Base-by-base conservation (phyloP, 192 early-diverging fungal species). In the Podila horticola region DNA sequence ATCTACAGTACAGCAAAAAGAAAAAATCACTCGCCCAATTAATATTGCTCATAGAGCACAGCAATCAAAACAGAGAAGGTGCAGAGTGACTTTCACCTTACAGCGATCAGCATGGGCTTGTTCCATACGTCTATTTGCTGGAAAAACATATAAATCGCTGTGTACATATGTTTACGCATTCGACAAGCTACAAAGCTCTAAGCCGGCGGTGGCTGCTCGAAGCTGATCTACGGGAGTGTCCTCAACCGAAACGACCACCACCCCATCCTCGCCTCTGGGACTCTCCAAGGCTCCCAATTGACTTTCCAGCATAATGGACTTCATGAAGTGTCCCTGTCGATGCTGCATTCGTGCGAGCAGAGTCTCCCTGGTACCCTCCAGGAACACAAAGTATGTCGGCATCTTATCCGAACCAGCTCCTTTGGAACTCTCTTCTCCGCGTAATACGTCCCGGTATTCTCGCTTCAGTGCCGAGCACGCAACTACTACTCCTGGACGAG, bases 221-320 rank as follows among this genome's bases (percentile, higher is more conserved):
- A n/a, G 10, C n/a, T 67, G 65, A n/a, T 67, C 50, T 55, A 3
- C 15, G 5, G 51, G 12, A 22, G 17, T 29, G 19, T 55, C 51
- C 51, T 67, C 65, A 1, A 67, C 29, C 6, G 24, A 33, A 29
- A 67, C 29, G 13, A 57, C 51, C 3, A 66, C 51, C n/a, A 66
- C 65, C 7, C 65, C 65, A 33, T 51, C 29, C 51, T 67, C 65
- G 7, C 65, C 52, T n/a, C 33, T 29, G 20, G 88, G 88, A 62
- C 84, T 82, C 71, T 94, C 93, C 34, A 94, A 74, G 8, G 88
- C 86, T 31, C 82, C 84, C 60, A 92, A 81, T 83, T 94, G 93
- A 29, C 88, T 88, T 28, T 90, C 83, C 34, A 94, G 69, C 59
- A 93, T 86, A 38, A 19, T 12, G 0, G 79, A 62, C 24, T 84